Percentiles rank a stretch among this genome's conserved stretches.
phyloP scores from a whole-genome alignment of 2,329 filamentous ascomycete genomes.

The Paraphaeosphaeria sporulosa region DNA sequence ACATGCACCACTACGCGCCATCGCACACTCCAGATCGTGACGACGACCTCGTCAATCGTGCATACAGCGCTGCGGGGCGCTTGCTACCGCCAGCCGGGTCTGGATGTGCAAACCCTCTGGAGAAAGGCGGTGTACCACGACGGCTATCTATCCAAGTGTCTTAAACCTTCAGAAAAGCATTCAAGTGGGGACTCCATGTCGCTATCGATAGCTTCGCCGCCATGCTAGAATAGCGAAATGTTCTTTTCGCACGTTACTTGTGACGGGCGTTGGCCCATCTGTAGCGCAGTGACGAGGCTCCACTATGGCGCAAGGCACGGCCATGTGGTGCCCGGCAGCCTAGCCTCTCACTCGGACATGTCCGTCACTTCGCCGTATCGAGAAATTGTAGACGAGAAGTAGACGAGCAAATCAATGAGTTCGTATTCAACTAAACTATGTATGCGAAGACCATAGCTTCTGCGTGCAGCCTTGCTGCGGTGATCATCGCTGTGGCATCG shows the following conservation, averaged over 20 bases:
- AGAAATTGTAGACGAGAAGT: background rate
- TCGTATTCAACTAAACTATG: slow-evolving; percentile 6
- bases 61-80: background rate
- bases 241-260: slow-evolving; percentile 1
- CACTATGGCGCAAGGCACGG: slow-evolving; percentile 9
- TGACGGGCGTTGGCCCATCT: background rate
- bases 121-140: slow-evolving; percentile 6
- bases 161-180: background rate
- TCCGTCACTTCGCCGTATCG: background rate
- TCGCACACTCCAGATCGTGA: background rate
- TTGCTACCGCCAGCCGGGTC: slow-evolving; percentile 3
- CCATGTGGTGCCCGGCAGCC: background rate
- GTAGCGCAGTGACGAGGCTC: background rate
- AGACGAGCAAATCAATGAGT: background rate
- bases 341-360: background rate
- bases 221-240: background rate
- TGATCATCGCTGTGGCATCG: slow-evolving; percentile 5
- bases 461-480: slow-evolving; percentile 17
- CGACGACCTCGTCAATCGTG: slow-evolving; percentile 6
- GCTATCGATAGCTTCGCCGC: background rate
- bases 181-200: background rate
- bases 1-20: slow-evolving; percentile 1
- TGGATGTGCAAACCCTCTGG: background rate
- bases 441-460: slow-evolving; percentile 10
- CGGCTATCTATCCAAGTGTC: background rate